A percentile compares a stretch with the other conserved stretches of the same genome.
Conservation (phyloP, 805 yeast genomes). For the Saccharomycopsis synnaedendra region DNA sequence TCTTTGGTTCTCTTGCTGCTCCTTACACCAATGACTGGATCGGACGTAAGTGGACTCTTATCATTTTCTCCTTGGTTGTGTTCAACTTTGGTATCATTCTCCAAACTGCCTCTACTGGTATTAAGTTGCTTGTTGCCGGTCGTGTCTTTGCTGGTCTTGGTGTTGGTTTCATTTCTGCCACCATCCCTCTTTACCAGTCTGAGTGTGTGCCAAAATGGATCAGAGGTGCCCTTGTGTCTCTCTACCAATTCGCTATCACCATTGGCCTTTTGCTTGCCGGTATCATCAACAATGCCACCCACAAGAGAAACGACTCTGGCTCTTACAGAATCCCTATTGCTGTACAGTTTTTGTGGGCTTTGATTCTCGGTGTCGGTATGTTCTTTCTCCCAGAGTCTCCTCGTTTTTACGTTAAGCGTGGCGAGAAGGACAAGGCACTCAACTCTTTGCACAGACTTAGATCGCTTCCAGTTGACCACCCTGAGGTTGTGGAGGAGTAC, state of each 20-base stretch:
- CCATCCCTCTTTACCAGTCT: constrained; percentile 58
- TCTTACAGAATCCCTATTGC: constrained; percentile 63
- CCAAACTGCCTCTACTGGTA: constrained; percentile 34
- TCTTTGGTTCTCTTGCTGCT: constrained; percentile 52
- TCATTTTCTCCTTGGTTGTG: constrained; percentile 31
- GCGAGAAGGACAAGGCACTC: constrained; percentile 36
- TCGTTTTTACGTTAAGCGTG: constrained; percentile 52
- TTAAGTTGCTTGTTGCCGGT: constrained; percentile 49
- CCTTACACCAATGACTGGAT: constrained; percentile 43
- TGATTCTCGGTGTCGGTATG: constrained; percentile 39
- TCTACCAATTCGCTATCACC: constrained; percentile 71
- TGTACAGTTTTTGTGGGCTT: constrained; percentile 48
- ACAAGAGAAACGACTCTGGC: constrained; percentile 32
- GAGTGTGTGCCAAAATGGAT: constrained; percentile 47
- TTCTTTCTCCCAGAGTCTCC: constrained; percentile 60
- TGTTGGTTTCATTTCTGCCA: constrained; percentile 55
- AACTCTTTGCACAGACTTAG: constrained; percentile 50
- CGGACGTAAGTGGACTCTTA: constrained; percentile 44
- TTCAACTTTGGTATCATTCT: constrained; percentile 44
- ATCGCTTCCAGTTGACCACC: constrained; percentile 34
- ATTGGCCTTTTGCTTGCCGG: constrained; percentile 63
- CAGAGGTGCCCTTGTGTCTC: constrained; percentile 57
- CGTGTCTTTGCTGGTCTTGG: constrained; percentile 61
- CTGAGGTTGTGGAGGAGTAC: constrained; percentile 32
- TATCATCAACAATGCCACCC: constrained; percentile 46